phyloP scores from a whole-genome alignment of 2,329 filamentous ascomycete species.

The Ceratocystis lukuohia region DNA sequence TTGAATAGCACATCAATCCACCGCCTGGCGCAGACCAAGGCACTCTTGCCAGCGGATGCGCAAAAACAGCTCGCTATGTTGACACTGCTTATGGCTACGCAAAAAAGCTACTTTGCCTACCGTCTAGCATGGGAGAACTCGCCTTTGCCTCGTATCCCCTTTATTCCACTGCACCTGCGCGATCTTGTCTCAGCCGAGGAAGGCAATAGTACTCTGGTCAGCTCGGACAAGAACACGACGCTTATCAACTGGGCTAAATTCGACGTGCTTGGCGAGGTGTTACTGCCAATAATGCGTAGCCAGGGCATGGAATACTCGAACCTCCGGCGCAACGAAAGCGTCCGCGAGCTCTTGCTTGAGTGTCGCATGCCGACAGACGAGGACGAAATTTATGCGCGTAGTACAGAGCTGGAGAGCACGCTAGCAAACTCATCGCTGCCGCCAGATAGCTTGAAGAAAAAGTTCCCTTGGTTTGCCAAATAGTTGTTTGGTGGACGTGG shows the following conservation, averaged over 20 bases:
- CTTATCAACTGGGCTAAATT: conserved; percentile 98
- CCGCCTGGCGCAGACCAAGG: conserved; percentile 65
- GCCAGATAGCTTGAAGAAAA: conserved; percentile 44
- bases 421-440: conserved; percentile 28
- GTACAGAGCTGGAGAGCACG: conserved; percentile 43
- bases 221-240: conserved; percentile 42
- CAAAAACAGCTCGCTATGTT: conserved; percentile 80
- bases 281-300: conserved; percentile 81
- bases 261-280: conserved; percentile 83
- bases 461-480: conserved; percentile 53
- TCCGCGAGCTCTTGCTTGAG: conserved; percentile 65
- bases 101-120: conserved; percentile 88
- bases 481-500: conserved; percentile 22
- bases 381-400: conserved; percentile 59
- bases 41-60: conserved; percentile 55
- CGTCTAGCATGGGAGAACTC: conserved; percentile 97
- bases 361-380: conserved; percentile 73
- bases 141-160: conserved; percentile 77
- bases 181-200: conserved; percentile 88
- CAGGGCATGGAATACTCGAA: conserved; percentile 72
- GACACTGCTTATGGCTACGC: conserved; percentile 81
- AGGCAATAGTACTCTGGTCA: conserved; percentile 80
- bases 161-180: conserved; percentile 75
- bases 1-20: conserved; percentile 81
- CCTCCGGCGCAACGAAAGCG: conserved; percentile 53